Evolutionary conservation across 495 filamentous ascomycete genomes (phyloP), one percentile per base, ranked within the genome.

Genomic region (Daldinia grandis): DNA sequence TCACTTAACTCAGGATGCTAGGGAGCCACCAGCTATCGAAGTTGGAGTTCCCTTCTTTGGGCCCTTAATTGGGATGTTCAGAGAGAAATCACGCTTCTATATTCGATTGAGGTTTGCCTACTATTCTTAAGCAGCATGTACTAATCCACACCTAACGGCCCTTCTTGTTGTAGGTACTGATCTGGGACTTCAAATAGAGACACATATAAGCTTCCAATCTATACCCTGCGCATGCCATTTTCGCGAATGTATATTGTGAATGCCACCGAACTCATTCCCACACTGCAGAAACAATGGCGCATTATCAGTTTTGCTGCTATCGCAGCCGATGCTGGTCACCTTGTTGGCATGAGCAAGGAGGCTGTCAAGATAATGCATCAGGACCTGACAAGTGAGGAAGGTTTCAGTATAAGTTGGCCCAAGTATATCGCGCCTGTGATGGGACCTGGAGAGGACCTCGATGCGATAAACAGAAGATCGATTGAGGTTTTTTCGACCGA

Each of bases 11-110:
- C 74, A 76, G 17, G 69, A 78, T 60, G 51, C 66, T 0, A 64
- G 40, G 54, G 76, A 78, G 37, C 76, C 76, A 5, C 71, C 71
- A 0, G 69, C 64, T 14, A 67, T 76, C 28, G 30, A 63, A 10
- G 72, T 63, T 3, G 21, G 10, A 0, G 37, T 76, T 19, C 76
- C 76, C 10, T 76, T 78, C 51, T 10, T 76, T 21, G 21, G 69
- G 25, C 74, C 76, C 1, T n/a, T 76, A 38, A 19, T 71, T n/a
- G 70, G 76, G 2, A 76, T 78, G 68, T 50, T 66, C 3, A 59
- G 63, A 25, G 56, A 72, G 21, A 75, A 72, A 25, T 64, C 53
- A 5, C 31, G 67, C 47, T 77, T 66, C 59, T 65, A 72, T 51
- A 64, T 58, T 8, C 58, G 58, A 5, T 27, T 77, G 33, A 64